Evolutionary conservation across 169 alveolate genomes (phyloP), one percentile per base, ranked within the genome.

Genomic region (Cryptosporidium parvum): DNA sequence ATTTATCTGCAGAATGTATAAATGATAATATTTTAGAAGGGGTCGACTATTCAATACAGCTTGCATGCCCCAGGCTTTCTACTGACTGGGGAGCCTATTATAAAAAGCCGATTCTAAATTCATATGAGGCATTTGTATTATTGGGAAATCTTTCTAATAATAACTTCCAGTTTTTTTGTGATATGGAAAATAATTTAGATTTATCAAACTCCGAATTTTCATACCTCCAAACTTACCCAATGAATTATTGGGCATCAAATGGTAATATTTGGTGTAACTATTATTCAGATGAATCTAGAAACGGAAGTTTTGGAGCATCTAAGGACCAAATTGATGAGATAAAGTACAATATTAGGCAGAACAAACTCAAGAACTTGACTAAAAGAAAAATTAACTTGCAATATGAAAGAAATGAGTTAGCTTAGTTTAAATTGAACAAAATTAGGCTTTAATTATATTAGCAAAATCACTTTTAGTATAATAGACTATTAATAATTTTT

Each of bases 11-110:
- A 31, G 69, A 52, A 69, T 58, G 18, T 52, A 37, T 69, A 56
- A 52, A 68, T 39, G 29, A 58, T 21, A 58, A 67, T 6, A 18
- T 69, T 37, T 42, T 59, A 44, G 56, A 71, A 14, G 89, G 70
- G 45, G 29, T 75, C 14, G 85, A 68, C 16, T 75, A 48, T 37
- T 35, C 86, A 37, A 87, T 95, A 75, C 94, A 99, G 95, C 94
- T 98, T 21, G 99, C 99, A 4, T 99, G 99, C 85, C 99, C 99
- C 12, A 94, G 99, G 62, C 94, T 99, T 45, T 96, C 99, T 12
- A 96, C 98, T 69, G 99, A 99, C 92, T 99, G 99, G 99, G 99
- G 99, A 0, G 95, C 94, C 51, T 93, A 94, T 69, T 97, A 96
- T 85, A 68, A 91, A 16, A 95, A 95, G 70, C 99, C 99, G 8